Conservation (phyloP, 148 eudicot species). For the Heliosperma pusillum region DNA sequence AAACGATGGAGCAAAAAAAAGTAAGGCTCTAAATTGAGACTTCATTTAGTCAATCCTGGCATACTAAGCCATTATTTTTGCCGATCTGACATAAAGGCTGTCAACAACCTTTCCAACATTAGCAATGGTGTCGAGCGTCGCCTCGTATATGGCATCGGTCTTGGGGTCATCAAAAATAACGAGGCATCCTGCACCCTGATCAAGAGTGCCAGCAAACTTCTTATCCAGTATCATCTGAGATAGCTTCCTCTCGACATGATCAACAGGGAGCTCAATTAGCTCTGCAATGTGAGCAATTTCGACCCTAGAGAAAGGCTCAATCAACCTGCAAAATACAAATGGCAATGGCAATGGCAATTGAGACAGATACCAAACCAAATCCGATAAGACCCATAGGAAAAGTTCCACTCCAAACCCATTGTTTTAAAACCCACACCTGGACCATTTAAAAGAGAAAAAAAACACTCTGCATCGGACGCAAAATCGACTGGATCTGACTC, state of each 20-base stretch:
- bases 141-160: conserved; percentile 46
- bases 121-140: conserved; percentile 41
- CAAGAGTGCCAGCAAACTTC: conserved; percentile 47
- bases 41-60: not conserved
- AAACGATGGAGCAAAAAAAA: not conserved
- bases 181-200: conserved; percentile 51
- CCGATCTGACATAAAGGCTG: conserved; percentile 46
- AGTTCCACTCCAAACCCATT: not conserved
- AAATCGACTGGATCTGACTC: not conserved
- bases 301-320: conserved; percentile 47
- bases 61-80: conserved; percentile 47
- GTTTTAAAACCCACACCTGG: not conserved
- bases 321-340: conserved; percentile 33
- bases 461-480: not conserved
- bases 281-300: conserved; percentile 45
- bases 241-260: conserved; percentile 46
- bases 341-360: not conserved
- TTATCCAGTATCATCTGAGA: conserved; percentile 52
- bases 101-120: conserved; percentile 45
- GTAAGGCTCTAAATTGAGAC: not conserved
- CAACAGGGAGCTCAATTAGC: conserved; percentile 41
- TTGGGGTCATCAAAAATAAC: conserved; percentile 42
- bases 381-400: not conserved
- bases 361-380: not conserved
- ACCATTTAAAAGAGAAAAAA: too few relatives aligned